Percentiles rank a stretch among this genome's conserved stretches.
phyloP scores from a whole-genome alignment of 345 rosid genomes.

The Crucihimalaya himalaica region DNA sequence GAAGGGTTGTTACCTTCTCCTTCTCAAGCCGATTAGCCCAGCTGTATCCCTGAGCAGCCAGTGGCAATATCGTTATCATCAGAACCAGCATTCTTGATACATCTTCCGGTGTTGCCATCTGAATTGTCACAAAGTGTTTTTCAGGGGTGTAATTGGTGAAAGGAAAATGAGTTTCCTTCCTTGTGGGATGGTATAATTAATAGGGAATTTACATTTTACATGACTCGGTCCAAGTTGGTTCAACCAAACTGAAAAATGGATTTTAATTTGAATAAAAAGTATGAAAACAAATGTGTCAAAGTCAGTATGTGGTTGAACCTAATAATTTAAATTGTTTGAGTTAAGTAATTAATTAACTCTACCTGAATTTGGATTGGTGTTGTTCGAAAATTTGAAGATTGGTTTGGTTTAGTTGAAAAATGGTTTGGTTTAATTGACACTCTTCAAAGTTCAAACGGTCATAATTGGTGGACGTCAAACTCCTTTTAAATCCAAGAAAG shows the following conservation, averaged over 20 bases:
- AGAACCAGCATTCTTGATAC: constrained; percentile 17
- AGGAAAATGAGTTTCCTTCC: background rate
- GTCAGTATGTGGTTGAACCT: constrained; percentile 36
- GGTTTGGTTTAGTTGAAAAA: too few relatives aligned
- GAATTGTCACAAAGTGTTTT: background rate
- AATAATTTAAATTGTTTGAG: constrained; percentile 9
- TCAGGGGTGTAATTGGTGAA: background rate
- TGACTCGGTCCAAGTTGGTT: constrained; percentile 29
- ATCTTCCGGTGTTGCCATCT: constrained; percentile 26
- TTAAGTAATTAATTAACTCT: background rate
- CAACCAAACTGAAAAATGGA: constrained; percentile 2
- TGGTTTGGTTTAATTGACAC: too few relatives aligned
- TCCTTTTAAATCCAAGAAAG: too few relatives aligned
- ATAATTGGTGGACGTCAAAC: too few relatives aligned
- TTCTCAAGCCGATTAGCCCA: constrained; percentile 44
- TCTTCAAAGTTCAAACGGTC: too few relatives aligned
- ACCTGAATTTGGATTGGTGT: too few relatives aligned
- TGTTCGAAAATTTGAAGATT: too few relatives aligned
- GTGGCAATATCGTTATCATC: constrained; percentile 29
- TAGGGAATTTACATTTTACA: background rate
- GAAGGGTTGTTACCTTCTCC: constrained; percentile 55
- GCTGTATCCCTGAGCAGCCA: constrained; percentile 34
- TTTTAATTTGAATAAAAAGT: background rate
- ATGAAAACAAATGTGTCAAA: background rate
- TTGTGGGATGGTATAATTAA: background rate